Conservation (phyloP, 2,329 filamentous ascomycete genomes). For the Claviceps cyperi region DNA sequence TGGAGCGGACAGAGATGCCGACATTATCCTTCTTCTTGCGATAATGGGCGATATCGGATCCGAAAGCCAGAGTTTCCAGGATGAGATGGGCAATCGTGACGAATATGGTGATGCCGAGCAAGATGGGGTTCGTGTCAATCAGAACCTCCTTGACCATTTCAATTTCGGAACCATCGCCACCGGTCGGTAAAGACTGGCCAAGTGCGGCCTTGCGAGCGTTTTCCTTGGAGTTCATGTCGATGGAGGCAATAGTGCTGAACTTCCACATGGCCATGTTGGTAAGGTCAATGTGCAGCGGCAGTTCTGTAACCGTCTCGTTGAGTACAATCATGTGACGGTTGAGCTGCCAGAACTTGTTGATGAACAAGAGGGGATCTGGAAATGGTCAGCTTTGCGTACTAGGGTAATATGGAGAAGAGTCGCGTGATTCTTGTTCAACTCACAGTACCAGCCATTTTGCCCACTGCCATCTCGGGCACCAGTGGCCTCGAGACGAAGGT, state of each 20-base stretch:
- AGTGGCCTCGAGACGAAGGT: constrained; percentile 63
- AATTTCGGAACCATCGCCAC: constrained; percentile 82
- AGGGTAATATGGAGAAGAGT: not conserved
- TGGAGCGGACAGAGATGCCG: constrained; percentile 88
- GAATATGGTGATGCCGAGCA: constrained; percentile 69
- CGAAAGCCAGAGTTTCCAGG: constrained; percentile 92
- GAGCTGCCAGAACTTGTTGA: constrained; percentile 97
- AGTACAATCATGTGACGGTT: constrained; percentile 79
- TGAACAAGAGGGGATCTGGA: constrained; percentile 64
- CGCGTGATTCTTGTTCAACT: constrained; percentile 11
- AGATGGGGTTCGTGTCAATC: constrained; percentile 83
- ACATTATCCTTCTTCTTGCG: constrained; percentile 99
- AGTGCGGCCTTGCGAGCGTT: constrained; percentile 64
- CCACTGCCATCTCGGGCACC: constrained; percentile 72
- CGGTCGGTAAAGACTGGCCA: constrained; percentile 55
- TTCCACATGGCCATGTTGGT: constrained; percentile 79
- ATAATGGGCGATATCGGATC: constrained; percentile 94
- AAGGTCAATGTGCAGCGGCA: constrained; percentile 73
- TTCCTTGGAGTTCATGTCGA: constrained; percentile 80
- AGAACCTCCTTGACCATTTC: constrained; percentile 96
- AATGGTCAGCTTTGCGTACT: constrained; percentile 7
- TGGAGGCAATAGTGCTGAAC: constrained; percentile 67
- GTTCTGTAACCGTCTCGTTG: constrained; percentile 72
- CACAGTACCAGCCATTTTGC: constrained; percentile 79
- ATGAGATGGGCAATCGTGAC: constrained; percentile 86